Base-by-base conservation (phyloP, 164 flowering plant species). In the Houttuynia cordata region DNA sequence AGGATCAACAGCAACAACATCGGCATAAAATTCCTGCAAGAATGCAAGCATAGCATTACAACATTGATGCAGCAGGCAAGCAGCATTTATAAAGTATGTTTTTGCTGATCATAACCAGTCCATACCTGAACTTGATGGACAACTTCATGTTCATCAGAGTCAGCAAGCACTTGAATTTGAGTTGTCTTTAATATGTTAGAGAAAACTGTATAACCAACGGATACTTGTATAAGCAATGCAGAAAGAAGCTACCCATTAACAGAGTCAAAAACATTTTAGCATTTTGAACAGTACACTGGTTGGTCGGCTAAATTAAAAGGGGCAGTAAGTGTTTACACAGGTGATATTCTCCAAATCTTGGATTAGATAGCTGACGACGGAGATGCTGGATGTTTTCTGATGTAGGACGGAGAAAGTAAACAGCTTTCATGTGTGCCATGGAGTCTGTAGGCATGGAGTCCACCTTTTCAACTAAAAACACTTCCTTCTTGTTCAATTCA, bases 91-190 rank as follows among this genome's bases (percentile, higher is more conserved):
- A 45, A 17, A 45, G 13, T 45, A 45, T 45, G 2, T 45, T 45
- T 45, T 3, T 45, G 49, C 17, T 3, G 49, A 45, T 10, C 0
- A 45, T 12, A 12, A 10, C 14, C 8, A n/a, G n/a, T n/a, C n/a
- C n/a, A n/a, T 62, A 90, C 97, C 94, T 90, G 97, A 73, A 93
- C 91, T 80, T 93, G 99, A 59, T 83, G 86, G 51, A 88, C 99
- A 67, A 81, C 84, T 79, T 93, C 99, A 42, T 82, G 92, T 61
- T 93, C 99, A 71, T 93, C 99, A 22, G 97, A 80, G 77, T 90
- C 99, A 49, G 99, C 99, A 57, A 93, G 75, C 53, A 79, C 71
- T 74, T 90, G 97, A 75, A 93, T 76, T 68, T 88, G 94, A 12
- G 87, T 81, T 39, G 83, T 88, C 77, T 83, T 81, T 82, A 93